A percentile compares a stretch with the other conserved stretches of the same genome.
phyloP scores from a whole-genome alignment of 495 filamentous ascomycete genomes.

The Aspergillus panamensis region DNA sequence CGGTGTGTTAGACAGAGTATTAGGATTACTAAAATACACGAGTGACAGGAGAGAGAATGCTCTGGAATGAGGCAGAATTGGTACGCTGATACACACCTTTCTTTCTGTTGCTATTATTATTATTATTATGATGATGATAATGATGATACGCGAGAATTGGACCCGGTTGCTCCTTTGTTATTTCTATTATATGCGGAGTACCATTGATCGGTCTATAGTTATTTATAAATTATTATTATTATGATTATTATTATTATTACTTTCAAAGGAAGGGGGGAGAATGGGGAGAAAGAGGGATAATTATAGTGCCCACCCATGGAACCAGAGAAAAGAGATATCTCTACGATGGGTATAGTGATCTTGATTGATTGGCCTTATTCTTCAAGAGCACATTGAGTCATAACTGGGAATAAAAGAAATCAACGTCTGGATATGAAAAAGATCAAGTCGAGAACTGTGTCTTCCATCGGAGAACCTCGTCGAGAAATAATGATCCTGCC shows the following conservation, averaged over 20 bases:
- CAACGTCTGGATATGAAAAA: background rate
- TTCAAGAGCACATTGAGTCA: background rate
- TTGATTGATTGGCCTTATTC: too few species aligned
- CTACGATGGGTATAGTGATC: too few species aligned
- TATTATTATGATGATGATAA: background rate
- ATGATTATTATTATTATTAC: background rate
- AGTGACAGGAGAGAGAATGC: background rate
- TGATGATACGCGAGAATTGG: too few species aligned
- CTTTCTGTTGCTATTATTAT: background rate
- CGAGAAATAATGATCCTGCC: too few species aligned
- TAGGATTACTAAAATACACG: conserved; percentile 4
- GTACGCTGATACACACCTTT: background rate
- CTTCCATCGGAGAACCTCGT: too few species aligned
- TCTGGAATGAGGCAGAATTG: conserved; percentile 1
- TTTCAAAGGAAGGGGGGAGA: background rate
- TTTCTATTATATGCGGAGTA: background rate
- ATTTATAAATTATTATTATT: too few species aligned
- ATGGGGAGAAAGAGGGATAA: background rate
- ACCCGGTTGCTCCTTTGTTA: background rate
- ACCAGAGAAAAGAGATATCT: background rate
- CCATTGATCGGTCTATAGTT: background rate
- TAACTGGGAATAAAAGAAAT: background rate
- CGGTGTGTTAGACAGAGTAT: background rate
- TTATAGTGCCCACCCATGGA: background rate
- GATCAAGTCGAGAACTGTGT: background rate